phyloP scores from a whole-genome alignment of 768 basidiomycete genomes.

The Lactarius pseudohatsudake region DNA sequence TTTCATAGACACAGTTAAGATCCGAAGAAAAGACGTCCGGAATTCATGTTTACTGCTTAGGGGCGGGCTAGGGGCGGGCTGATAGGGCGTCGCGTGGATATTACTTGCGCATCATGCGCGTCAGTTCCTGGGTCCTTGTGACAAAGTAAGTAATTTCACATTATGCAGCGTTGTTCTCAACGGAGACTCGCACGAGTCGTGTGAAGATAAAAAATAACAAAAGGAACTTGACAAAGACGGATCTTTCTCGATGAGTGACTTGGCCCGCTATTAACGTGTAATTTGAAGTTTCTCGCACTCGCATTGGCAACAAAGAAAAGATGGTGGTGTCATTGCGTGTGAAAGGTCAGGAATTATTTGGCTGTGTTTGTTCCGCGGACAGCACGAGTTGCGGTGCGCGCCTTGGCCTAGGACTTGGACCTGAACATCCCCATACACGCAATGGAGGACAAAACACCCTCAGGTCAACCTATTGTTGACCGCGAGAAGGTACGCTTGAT shows the following conservation, averaged over 20 bases:
- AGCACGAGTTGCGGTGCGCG: background rate
- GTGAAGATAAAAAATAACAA: background rate
- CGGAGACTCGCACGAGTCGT: background rate
- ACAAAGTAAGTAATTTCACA: background rate
- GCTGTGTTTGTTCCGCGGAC: constrained; percentile 9
- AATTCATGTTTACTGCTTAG: background rate
- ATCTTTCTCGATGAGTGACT: background rate
- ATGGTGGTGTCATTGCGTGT: background rate
- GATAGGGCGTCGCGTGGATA: background rate
- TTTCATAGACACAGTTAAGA: too few species aligned
- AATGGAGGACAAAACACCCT: constrained; percentile 44
- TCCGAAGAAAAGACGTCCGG: background rate
- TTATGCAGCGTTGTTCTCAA: background rate
- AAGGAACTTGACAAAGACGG: background rate
- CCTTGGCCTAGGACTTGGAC: background rate
- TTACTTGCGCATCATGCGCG: background rate
- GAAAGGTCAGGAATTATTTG: constrained; percentile 7
- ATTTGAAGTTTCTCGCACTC: background rate
- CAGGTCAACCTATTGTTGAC: constrained; percentile 49
- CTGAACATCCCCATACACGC: background rate
- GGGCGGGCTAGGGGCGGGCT: too few species aligned
- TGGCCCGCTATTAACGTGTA: background rate
- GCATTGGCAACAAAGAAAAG: background rate
- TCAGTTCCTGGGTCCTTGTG: background rate
- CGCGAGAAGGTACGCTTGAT: constrained; percentile 52